phyloP scores from a whole-genome alignment of 2,329 filamentous ascomycete genomes.

The Claviceps capensis region DNA sequence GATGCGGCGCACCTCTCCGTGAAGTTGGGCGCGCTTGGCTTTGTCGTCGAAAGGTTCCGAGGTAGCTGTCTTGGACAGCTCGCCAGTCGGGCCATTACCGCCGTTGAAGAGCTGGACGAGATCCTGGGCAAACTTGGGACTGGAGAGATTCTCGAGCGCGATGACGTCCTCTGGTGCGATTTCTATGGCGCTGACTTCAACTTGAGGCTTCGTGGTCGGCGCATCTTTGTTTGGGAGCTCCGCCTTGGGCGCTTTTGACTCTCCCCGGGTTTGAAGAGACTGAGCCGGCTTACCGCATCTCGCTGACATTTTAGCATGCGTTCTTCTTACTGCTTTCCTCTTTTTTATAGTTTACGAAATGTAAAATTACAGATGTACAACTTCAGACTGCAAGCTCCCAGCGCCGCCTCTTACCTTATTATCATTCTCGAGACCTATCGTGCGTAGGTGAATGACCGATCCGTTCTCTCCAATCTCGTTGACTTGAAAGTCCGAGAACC shows the following conservation, averaged over 20 bases:
- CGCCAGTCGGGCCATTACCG: slow-evolving; percentile 16
- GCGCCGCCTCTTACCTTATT: slow-evolving; percentile 5
- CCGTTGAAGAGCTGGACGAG: slow-evolving; percentile 28
- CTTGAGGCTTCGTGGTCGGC: slow-evolving; percentile 10
- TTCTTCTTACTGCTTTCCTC: background rate
- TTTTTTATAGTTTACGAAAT: background rate
- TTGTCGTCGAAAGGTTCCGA: slow-evolving; percentile 32
- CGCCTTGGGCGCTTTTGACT: background rate
- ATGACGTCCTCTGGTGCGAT: slow-evolving; percentile 20
- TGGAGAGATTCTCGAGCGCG: slow-evolving; percentile 25
- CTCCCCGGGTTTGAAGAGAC: slow-evolving; percentile 8
- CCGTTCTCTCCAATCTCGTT: slow-evolving; percentile 75
- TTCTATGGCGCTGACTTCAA: slow-evolving; percentile 9
- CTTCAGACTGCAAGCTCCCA: no score
- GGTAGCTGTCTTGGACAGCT: slow-evolving; percentile 20
- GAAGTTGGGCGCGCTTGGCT: slow-evolving; percentile 31
- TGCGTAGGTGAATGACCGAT: slow-evolving; percentile 57
- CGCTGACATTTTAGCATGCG: background rate
- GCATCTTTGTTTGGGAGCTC: background rate
- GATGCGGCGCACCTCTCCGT: slow-evolving; percentile 58
- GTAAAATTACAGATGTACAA: background rate
- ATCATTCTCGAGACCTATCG: slow-evolving; percentile 20
- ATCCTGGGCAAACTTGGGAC: slow-evolving; percentile 24
- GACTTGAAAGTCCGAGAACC: slow-evolving; percentile 86
- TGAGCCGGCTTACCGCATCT: slow-evolving; percentile 7